Percentiles rank a stretch among this genome's conserved stretches.
Evolutionary conservation across 2,329 filamentous ascomycete species (phyloP).

Genomic region (Tetracladium maxilliforme): DNA sequence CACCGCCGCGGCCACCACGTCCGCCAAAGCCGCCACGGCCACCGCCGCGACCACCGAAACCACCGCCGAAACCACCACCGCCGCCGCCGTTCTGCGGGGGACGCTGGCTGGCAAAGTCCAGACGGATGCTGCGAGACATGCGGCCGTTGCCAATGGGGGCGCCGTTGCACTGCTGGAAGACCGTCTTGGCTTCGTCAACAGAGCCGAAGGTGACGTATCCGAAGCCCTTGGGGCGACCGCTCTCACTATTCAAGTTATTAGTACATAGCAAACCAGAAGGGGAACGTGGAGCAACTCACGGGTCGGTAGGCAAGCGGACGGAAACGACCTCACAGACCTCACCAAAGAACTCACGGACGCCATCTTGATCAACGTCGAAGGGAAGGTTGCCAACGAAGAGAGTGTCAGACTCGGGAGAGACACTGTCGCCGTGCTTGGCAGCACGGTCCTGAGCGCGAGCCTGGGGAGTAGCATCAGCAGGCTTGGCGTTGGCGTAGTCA

Average conservation of each 20-base stretch:
- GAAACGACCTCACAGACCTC: slow-evolving; percentile 47
- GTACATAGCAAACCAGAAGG: not conserved
- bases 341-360: slow-evolving; percentile 47
- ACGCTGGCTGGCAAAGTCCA: slow-evolving; percentile 53
- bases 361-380: slow-evolving; percentile 52
- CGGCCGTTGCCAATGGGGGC: slow-evolving; percentile 47
- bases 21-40: slow-evolving; percentile 14
- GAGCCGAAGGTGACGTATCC: slow-evolving; percentile 58
- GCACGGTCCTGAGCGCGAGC: slow-evolving; percentile 34
- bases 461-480: slow-evolving; percentile 32
- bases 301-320: slow-evolving; percentile 57
- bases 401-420: slow-evolving; percentile 49
- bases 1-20: slow-evolving; percentile 21
- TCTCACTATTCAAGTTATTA: slow-evolving; percentile 28
- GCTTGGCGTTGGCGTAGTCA: slow-evolving; percentile 52
- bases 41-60: slow-evolving; percentile 17
- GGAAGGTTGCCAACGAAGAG: slow-evolving; percentile 61
- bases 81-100: slow-evolving; percentile 29
- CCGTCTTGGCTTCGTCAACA: slow-evolving; percentile 51
- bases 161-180: slow-evolving; percentile 47
- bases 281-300: slow-evolving; percentile 13
- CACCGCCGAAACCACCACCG: slow-evolving; percentile 24
- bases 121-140: slow-evolving; percentile 49
- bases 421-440: slow-evolving; percentile 45
- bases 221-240: slow-evolving; percentile 56